Base-by-base conservation (phyloP, 208 protist genomes). In the Trypanosoma grayi region DNA sequence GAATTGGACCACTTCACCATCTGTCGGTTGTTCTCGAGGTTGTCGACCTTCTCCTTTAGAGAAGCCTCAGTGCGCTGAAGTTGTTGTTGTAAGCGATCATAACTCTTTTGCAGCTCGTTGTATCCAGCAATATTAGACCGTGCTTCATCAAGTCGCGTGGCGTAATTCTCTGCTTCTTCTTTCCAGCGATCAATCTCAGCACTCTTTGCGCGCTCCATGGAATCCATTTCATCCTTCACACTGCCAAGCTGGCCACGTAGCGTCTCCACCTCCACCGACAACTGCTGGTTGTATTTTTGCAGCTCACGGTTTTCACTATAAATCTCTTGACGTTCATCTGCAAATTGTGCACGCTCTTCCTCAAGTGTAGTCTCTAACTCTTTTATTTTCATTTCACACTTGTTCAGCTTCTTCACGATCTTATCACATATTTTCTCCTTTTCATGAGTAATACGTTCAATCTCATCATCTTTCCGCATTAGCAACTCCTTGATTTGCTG, bases 401-500 rank as follows among this genome's bases (percentile, higher is more conserved):
- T 96, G 78, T 96, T 96, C 48, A 96, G 77, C 62, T 92, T 91
- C 75, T 86, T 89, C 10, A 96, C 90, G 24, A 96, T 77, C 61
- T 93, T 96, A 65, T 96, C 90, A 54, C 81, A 90, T 24, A 73
- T 80, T 60, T 81, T 60, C 37, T 93, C 85, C 77, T 86, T 89
- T 58, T 94, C 87, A 14, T 60, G 54, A 30, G 70, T 79, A 33
- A 94, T 52, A 33, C 57, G 60, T 60, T 96, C 90, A 54, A 93
- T 60, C 59, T 92, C 85, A 36, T 94, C 81, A 58, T 93, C 90
- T 63, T 96, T 96, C 47, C 66, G 66, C 75, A 87, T 79, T 27
- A 96, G 75, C 39, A 92, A 71, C 46, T 91, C 83, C 56, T 73
- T 79, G 36, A 95, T 74, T 54, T 89, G 74, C 48, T 87, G 60